These are phyloP conservation scores for Metschnikowia colocasiae DNA, from an alignment of 805 yeast species.

Conservation along the genomic window DNA sequence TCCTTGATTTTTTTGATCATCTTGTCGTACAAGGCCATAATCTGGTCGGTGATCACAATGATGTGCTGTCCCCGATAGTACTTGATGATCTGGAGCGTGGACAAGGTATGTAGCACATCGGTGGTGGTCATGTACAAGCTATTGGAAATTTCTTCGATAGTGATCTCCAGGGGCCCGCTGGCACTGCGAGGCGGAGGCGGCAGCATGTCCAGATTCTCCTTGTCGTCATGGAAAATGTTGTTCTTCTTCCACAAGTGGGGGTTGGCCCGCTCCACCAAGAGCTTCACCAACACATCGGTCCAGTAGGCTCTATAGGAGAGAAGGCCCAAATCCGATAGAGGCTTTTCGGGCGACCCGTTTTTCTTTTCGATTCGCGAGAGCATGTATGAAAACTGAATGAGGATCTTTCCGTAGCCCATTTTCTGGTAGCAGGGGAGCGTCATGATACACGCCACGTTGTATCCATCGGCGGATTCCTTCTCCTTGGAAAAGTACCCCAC, in stretches of 20 bases:
- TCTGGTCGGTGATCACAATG: slow-evolving; percentile 79
- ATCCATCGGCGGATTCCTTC: slow-evolving; percentile 91
- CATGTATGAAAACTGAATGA: slow-evolving; percentile 92
- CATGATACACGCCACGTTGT: slow-evolving; percentile 94
- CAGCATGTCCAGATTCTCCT: slow-evolving; percentile 17
- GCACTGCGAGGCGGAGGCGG: slow-evolving; percentile 20
- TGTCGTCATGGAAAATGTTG: slow-evolving; percentile 34
- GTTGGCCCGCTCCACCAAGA: slow-evolving; percentile 58
- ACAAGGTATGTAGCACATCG: slow-evolving; percentile 89
- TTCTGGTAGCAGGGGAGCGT: slow-evolving; percentile 96
- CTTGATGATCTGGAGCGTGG: slow-evolving; percentile 82
- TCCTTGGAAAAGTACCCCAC: slow-evolving; percentile 97
- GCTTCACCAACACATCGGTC: slow-evolving; percentile 82
- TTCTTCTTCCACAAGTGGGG: slow-evolving; percentile 38
- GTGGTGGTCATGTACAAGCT: slow-evolving; percentile 94
- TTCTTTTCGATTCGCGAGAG: slow-evolving; percentile 84
- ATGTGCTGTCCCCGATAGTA: slow-evolving; percentile 95
- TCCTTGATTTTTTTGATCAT: slow-evolving; percentile 47
- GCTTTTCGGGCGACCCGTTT: slow-evolving; percentile 96
- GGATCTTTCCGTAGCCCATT: slow-evolving; percentile 86
- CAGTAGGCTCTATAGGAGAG: slow-evolving; percentile 92
- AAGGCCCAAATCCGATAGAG: slow-evolving; percentile 90
- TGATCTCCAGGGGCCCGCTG: slow-evolving; percentile 44
- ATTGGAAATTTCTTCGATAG: slow-evolving; percentile 86
- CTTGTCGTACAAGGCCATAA: slow-evolving; percentile 71